Evolutionary conservation across 805 yeast species (phyloP), one percentile per base, ranked within the genome.

Genomic region (Sungouiozyma ichnusensis): DNA sequence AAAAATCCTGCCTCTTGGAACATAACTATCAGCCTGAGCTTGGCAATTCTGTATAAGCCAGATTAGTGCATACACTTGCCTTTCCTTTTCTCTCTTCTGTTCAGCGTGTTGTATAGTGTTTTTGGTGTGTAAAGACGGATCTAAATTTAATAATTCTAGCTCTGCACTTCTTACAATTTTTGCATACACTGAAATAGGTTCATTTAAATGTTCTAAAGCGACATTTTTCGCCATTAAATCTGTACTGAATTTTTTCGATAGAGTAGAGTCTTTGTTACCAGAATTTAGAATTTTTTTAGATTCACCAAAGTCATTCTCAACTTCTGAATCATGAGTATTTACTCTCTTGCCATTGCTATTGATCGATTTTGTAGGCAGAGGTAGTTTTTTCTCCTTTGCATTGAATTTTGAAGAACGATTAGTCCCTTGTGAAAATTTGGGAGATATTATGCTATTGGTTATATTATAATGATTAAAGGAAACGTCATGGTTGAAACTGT

Each of bases 41-140:
- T 71, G 72, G 51, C 84, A 85, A 19, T 78, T 69, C 51, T 77
- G 76, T 63, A 81, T 68, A 35, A 87, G 66, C 84, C 94, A 85
- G 2, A 82, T 74, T 74, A 85, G 72, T 13, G 88, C 95, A 60
- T 85, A 84, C 1, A 84, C 67, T 58, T 85, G 96, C 40, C 79
- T 71, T 53, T 77, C 81, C 43, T 76, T 67, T 50, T 81, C 85
- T 38, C 67, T 68, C 24, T 50, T 54, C 38, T 58, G 63, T 47
- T 66, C 66, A 42, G 58, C 58, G 42, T 48, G 41, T 40, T 52
- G 61, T 24, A 55, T 48, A 14, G n/a, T n/a, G n/a, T n/a, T n/a
- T n/a, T n/a, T n/a, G n/a, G n/a, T n/a, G n/a, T n/a, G n/a, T n/a
- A n/a, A n/a, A n/a, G 59, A 48, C 2, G 63, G 48, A 36, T 58